Evolutionary conservation across 345 rosid genomes (phyloP).

Genomic region (Eucalyptus microcorys): DNA sequence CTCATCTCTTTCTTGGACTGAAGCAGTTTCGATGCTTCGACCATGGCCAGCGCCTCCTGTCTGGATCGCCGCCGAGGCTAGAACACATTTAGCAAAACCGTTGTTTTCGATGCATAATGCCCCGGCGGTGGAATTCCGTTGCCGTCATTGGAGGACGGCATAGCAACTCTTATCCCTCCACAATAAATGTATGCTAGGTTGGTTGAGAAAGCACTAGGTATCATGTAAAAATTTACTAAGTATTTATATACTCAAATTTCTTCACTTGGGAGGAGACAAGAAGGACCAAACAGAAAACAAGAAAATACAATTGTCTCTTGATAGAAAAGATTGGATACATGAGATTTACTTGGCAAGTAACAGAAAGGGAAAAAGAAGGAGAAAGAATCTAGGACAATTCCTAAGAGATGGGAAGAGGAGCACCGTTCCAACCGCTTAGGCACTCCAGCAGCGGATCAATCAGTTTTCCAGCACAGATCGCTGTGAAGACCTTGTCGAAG

Average conservation of each 20-base stretch:
- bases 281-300: background rate
- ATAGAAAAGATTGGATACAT: background rate
- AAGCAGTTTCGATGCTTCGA: background rate
- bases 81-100: background rate
- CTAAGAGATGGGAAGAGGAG: constrained; percentile 13
- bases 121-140: background rate
- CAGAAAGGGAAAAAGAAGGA: too few species aligned
- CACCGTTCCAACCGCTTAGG: constrained; percentile 13
- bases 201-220: background rate
- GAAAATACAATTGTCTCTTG: background rate
- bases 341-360: background rate
- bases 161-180: background rate
- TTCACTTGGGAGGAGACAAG: background rate
- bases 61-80: background rate
- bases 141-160: background rate
- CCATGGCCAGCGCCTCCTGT: background rate
- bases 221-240: background rate
- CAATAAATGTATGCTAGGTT: background rate
- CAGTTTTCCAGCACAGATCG: constrained; percentile 9
- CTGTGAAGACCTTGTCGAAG: constrained; percentile 12
- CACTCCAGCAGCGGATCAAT: constrained; percentile 15
- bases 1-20: background rate
- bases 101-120: background rate
- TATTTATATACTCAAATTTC: background rate
- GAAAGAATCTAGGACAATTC: background rate